Percentiles rank a stretch among this genome's conserved stretches.
These are phyloP conservation scores for Emmonsiellopsis sp. DNA, from an alignment of 2,329 filamentous ascomycete species.

Conservation along the genomic window DNA sequence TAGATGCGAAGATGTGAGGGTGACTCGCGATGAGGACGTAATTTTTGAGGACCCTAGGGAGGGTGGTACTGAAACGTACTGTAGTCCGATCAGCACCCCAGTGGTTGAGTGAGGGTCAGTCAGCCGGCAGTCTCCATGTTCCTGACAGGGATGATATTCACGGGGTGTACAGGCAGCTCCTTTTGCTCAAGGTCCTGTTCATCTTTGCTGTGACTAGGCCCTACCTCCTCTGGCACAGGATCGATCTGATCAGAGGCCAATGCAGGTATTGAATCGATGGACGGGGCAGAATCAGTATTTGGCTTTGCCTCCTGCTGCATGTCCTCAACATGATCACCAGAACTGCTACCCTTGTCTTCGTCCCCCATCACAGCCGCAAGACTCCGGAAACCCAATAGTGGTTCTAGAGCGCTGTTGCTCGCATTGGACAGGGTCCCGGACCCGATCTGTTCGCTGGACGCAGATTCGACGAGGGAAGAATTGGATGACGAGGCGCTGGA, in stretches of 20 bases:
- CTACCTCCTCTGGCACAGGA: not conserved
- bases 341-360: slow-evolving; percentile 40
- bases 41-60: no score
- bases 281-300: slow-evolving; percentile 1
- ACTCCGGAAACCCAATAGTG: slow-evolving; percentile 87
- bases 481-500: slow-evolving; percentile 78
- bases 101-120: not conserved
- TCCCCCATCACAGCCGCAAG: slow-evolving; percentile 74
- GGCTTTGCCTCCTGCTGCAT: slow-evolving; percentile 14
- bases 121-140: not conserved
- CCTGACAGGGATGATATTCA: slow-evolving; percentile 13
- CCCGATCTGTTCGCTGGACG: slow-evolving; percentile 28
- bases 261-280: not conserved
- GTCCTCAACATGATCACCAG: slow-evolving; percentile 30
- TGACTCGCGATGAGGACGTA: no score
- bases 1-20: no score
- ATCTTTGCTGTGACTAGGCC: slow-evolving; percentile 9
- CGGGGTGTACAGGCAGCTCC: slow-evolving; percentile 27
- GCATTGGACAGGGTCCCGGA: slow-evolving; percentile 43
- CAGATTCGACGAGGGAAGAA: slow-evolving; percentile 64
- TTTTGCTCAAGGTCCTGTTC: slow-evolving; percentile 19
- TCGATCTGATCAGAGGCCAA: slow-evolving; percentile 3
- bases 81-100: no score
- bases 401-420: slow-evolving; percentile 50
- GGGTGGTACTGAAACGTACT: no score